phyloP scores from a whole-genome alignment of 306 rosid species.

The Castanopsis chinensis region DNA sequence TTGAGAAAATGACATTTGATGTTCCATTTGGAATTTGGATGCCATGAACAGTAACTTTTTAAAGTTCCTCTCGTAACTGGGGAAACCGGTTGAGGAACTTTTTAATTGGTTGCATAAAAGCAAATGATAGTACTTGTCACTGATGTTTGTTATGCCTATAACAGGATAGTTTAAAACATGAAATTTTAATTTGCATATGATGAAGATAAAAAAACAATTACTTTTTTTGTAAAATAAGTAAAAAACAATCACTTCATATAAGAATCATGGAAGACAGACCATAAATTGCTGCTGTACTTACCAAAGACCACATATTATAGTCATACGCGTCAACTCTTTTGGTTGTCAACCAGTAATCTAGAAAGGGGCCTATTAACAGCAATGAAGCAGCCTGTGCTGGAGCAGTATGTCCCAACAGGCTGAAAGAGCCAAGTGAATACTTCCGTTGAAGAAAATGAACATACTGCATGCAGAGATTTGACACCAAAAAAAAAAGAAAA shows the following conservation, averaged over 20 bases:
- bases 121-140: neutral
- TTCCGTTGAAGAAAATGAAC: slow-evolving; percentile 90
- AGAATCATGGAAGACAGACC: neutral
- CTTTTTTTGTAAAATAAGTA: neutral
- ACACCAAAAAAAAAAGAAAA: neutral
- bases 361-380: slow-evolving; percentile 63
- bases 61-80: neutral
- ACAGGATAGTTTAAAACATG: neutral
- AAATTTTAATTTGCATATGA: neutral
- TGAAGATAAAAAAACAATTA: neutral
- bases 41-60: neutral
- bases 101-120: neutral
- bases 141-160: neutral
- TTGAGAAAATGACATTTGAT: neutral
- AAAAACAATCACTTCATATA: neutral
- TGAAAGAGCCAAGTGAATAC: slow-evolving; percentile 84
- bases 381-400: slow-evolving; percentile 84
- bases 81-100: neutral
- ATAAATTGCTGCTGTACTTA: slow-evolving; percentile 29
- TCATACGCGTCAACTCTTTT: slow-evolving; percentile 57
- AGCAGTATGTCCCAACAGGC: slow-evolving; percentile 89
- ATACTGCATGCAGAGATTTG: slow-evolving; percentile 53
- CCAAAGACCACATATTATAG: slow-evolving; percentile 47
- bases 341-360: slow-evolving; percentile 84
- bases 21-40: neutral